phyloP scores from a whole-genome alignment of 1,284 basidiomycete species.

The Cystobasidiaceae sp. region DNA sequence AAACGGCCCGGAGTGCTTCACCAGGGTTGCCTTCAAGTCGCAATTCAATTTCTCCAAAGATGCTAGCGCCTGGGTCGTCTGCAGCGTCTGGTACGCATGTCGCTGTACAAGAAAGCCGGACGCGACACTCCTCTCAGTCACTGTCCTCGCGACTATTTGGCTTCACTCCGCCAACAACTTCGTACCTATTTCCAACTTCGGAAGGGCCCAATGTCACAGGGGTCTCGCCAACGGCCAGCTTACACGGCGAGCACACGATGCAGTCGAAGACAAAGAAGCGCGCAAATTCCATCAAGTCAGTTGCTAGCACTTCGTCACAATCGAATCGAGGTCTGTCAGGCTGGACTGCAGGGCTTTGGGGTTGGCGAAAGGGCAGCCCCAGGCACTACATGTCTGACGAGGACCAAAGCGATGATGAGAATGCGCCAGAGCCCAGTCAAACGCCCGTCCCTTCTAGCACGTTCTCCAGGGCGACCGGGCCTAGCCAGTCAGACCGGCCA shows the following conservation, averaged over 20 bases:
- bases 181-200: constrained; percentile 5
- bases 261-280: background rate
- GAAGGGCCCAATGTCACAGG: background rate
- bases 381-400: constrained; percentile 4
- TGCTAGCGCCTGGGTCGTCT: background rate
- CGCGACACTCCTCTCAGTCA: background rate
- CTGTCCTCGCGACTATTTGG: constrained; percentile 13
- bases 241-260: background rate
- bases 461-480: background rate
- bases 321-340: constrained; percentile 5
- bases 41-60: background rate
- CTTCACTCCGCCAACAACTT: background rate
- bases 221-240: background rate
- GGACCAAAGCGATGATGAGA: constrained; percentile 1
- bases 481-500: background rate
- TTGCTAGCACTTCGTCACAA: constrained; percentile 14
- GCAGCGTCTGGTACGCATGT: background rate
- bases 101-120: background rate
- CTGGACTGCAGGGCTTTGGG: constrained; percentile 24
- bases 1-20: constrained; percentile 3
- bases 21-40: background rate
- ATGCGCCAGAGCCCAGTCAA: background rate
- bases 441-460: background rate
- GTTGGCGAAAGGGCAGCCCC: background rate
- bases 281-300: constrained; percentile 17